A percentile compares a stretch with the other conserved stretches of the same genome.
Evolutionary conservation across 2,329 filamentous ascomycete genomes (phyloP).

Genomic region (Xylariaceae sp.): DNA sequence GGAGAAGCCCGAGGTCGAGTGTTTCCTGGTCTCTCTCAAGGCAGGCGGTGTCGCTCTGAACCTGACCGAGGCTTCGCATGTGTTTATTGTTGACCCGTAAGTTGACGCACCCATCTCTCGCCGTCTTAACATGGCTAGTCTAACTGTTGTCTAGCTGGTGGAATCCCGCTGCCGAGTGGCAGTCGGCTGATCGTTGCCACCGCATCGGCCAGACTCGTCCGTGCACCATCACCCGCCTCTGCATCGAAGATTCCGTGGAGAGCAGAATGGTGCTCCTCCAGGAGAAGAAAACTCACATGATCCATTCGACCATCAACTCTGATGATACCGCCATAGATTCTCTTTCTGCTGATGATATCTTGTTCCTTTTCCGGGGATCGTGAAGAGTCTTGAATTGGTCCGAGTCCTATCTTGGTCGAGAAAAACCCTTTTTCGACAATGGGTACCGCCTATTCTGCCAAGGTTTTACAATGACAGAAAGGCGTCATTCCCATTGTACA

Average conservation of each 20-base stretch:
- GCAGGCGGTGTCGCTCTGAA: constrained; percentile 95
- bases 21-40: constrained; percentile 93
- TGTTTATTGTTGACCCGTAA: constrained; percentile 95
- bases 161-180: constrained; percentile 99
- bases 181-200: constrained; percentile 88
- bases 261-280: constrained; percentile 92
- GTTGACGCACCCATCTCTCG: too few relatives aligned
- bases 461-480: too few relatives aligned
- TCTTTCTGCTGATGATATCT: constrained; percentile 83
- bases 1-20: constrained; percentile 89
- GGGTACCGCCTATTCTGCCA: too few relatives aligned
- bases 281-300: constrained; percentile 99
- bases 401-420: too few relatives aligned
- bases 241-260: constrained; percentile 96
- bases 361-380: constrained; percentile 84
- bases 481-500: too few relatives aligned
- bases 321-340: constrained; percentile 90
- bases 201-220: constrained; percentile 92
- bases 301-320: constrained; percentile 91
- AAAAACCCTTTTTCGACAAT: too few relatives aligned
- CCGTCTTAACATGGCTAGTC: too few relatives aligned
- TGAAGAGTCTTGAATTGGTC: constrained; percentile 30
- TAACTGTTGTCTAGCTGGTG: constrained; percentile 69
- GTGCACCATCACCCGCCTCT: constrained; percentile 88
- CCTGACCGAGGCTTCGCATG: constrained; percentile 85